A percentile compares a stretch with the other conserved stretches of the same genome.
Evolutionary conservation across 306 rosid species (phyloP).

Genomic region (Citrullus colocynthis): DNA sequence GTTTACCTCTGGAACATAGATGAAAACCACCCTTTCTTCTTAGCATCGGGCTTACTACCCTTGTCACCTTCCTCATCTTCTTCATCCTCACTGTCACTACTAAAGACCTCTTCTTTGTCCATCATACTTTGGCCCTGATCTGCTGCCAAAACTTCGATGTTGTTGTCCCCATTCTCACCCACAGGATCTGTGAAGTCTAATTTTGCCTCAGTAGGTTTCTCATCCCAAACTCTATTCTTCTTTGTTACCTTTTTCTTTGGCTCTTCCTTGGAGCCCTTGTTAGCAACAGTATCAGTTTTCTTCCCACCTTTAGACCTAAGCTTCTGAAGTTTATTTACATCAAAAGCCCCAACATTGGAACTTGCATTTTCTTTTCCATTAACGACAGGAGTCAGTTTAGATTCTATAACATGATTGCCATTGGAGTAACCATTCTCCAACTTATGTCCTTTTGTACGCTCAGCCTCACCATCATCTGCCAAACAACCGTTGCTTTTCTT

Average conservation of each 20-base stretch:
- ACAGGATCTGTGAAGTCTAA: conserved; percentile 71
- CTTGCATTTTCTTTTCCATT: conserved; percentile 64
- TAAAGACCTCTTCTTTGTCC: conserved; percentile 84
- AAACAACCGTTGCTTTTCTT: conserved; percentile 36
- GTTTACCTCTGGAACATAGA: conserved; percentile 89
- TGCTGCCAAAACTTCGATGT: conserved; percentile 52
- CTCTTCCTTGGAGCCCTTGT: conserved; percentile 67
- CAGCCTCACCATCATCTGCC: conserved; percentile 36
- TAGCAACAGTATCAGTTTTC: conserved; percentile 42
- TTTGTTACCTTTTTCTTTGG: conserved; percentile 50
- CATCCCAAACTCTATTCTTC: conserved; percentile 95
- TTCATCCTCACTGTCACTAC: conserved; percentile 84
- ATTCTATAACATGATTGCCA: conserved; percentile 34
- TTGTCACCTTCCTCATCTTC: conserved; percentile 56
- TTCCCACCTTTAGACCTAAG: conserved; percentile 66
- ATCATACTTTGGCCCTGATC: conserved; percentile 96
- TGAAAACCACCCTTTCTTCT: conserved; percentile 95
- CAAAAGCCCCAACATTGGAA: conserved; percentile 80
- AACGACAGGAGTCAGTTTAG: conserved; percentile 32
- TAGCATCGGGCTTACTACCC: conserved; percentile 58
- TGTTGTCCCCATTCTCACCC: conserved; percentile 50
- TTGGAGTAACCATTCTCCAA: conserved; percentile 57
- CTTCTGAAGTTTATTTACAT: conserved; percentile 90
- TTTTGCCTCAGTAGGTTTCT: conserved; percentile 39
- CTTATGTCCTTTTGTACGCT: conserved; percentile 28